Percentiles rank a stretch among this genome's conserved stretches.
phyloP scores from a whole-genome alignment of 768 basidiomycete genomes.

The Hydnomerulius pinastri region DNA sequence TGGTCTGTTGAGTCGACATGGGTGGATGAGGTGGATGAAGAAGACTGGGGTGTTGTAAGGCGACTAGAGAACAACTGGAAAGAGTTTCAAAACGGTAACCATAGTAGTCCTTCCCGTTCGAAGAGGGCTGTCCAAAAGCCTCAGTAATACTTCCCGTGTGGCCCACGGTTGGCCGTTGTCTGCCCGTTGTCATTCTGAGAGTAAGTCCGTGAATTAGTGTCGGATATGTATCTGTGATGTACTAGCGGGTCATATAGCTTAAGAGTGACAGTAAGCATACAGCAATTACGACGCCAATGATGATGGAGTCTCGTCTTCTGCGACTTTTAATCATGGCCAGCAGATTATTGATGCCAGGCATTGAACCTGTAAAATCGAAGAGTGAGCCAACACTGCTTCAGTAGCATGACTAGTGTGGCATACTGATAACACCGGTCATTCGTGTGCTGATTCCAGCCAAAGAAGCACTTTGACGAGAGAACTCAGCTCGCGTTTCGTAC shows the following conservation, averaged over 20 bases:
- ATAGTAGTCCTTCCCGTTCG: conserved; percentile 19
- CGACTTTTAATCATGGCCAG: conserved; percentile 92
- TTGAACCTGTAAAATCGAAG: conserved; percentile 53
- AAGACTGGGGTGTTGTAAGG: conserved; percentile 63
- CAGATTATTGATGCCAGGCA: conserved; percentile 94
- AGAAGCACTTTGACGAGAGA: conserved; percentile 75
- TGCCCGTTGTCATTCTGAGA: background rate
- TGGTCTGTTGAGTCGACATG: conserved; percentile 74
- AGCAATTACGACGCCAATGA: conserved; percentile 88
- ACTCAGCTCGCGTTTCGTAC: conserved; percentile 94
- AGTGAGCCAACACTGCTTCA: conserved; percentile 1
- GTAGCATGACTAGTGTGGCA: background rate
- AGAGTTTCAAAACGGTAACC: conserved; percentile 53
- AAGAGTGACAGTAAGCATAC: conserved; percentile 68
- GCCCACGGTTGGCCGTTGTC: background rate
- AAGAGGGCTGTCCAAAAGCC: background rate
- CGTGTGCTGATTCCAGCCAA: conserved; percentile 80
- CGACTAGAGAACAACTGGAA: conserved; percentile 74
- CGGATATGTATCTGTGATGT: background rate
- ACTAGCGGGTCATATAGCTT: conserved; percentile 44
- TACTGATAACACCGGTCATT: conserved; percentile 83
- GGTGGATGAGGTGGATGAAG: conserved; percentile 36
- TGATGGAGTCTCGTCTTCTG: conserved; percentile 85
- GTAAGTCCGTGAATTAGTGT: conserved; percentile 1
- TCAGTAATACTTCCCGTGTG: background rate